A percentile compares a stretch with the other conserved stretches of the same genome.
phyloP scores from a whole-genome alignment of 2,329 filamentous ascomycete species.

The Cryphonectria naterciae region DNA sequence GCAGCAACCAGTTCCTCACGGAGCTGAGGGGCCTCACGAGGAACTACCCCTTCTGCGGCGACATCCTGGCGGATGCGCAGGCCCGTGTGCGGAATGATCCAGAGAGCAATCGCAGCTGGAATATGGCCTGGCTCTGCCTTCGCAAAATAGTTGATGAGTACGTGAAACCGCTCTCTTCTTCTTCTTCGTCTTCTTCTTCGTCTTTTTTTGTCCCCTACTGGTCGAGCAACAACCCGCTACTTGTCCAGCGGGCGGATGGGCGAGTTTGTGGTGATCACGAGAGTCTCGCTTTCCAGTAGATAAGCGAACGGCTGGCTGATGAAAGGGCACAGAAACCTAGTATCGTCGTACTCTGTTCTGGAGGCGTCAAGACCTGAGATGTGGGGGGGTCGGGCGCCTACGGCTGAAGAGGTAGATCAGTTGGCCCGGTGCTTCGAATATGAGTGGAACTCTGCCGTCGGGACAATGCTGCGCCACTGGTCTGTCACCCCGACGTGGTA shows the following conservation, averaged over 20 bases:
- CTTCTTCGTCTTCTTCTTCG: background rate
- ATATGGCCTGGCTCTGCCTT: slow-evolving; percentile 74
- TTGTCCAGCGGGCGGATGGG: background rate
- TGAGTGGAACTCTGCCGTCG: slow-evolving; percentile 69
- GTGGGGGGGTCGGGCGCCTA: slow-evolving; percentile 67
- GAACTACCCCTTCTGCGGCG: slow-evolving; percentile 69
- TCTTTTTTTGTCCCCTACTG: background rate
- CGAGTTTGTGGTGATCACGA: background rate
- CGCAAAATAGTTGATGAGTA: slow-evolving; percentile 69
- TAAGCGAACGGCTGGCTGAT: background rate
- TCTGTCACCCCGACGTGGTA: slow-evolving; percentile 60
- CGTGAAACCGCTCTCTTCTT: slow-evolving; percentile 35
- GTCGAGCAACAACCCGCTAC: background rate
- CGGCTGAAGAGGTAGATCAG: slow-evolving; percentile 58
- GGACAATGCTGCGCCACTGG: slow-evolving; percentile 73
- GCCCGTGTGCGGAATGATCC: slow-evolving; percentile 66
- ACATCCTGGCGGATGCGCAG: slow-evolving; percentile 68
- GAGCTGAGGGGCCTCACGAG: slow-evolving; percentile 71
- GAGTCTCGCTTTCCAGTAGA: background rate
- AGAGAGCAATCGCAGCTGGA: slow-evolving; percentile 72
- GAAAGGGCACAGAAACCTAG: slow-evolving; percentile 52
- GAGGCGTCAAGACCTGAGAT: slow-evolving; percentile 68
- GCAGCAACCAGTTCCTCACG: slow-evolving; percentile 68
- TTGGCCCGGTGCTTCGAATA: slow-evolving; percentile 65
- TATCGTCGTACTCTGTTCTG: slow-evolving; percentile 62